Conservation (phyloP, 768 basidiomycete genomes). For the Clavaria fumosa region DNA sequence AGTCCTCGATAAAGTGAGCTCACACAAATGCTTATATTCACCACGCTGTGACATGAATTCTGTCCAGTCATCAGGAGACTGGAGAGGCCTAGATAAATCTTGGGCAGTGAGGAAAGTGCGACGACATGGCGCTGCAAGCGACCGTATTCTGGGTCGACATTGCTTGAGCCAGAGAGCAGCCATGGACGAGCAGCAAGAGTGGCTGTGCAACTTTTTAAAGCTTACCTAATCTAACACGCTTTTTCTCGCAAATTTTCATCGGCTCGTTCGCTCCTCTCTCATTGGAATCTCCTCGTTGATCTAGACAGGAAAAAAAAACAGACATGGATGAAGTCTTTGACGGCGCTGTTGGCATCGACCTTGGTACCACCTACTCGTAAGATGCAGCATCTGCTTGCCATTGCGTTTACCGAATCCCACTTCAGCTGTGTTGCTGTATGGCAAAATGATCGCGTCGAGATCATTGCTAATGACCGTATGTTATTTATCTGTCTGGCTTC, state of each 20-base stretch:
- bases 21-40: constrained; percentile 41
- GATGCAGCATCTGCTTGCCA: constrained; percentile 10
- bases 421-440: constrained; percentile 95
- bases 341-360: constrained; percentile 84
- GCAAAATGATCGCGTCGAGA: constrained; percentile 99
- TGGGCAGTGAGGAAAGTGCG: too few relatives aligned
- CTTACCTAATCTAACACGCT: too few relatives aligned
- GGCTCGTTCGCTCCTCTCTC: constrained; percentile 32
- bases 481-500: constrained; percentile 1
- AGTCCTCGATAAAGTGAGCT: constrained; percentile 11
- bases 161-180: too few relatives aligned
- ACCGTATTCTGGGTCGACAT: too few relatives aligned
- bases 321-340: constrained; percentile 88
- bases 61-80: background rate
- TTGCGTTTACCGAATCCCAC: constrained; percentile 9
- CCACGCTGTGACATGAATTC: constrained; percentile 39
- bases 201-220: constrained; percentile 32
- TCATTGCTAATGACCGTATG: constrained; percentile 77
- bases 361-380: constrained; percentile 87
- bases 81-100: too few relatives aligned
- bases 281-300: constrained; percentile 23
- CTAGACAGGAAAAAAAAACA: too few relatives aligned
- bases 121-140: too few relatives aligned
- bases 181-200: constrained; percentile 17
- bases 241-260: too few relatives aligned